Evolutionary conservation across 2,329 filamentous ascomycete genomes (phyloP).

Genomic region (Sarocladium kiliense): DNA sequence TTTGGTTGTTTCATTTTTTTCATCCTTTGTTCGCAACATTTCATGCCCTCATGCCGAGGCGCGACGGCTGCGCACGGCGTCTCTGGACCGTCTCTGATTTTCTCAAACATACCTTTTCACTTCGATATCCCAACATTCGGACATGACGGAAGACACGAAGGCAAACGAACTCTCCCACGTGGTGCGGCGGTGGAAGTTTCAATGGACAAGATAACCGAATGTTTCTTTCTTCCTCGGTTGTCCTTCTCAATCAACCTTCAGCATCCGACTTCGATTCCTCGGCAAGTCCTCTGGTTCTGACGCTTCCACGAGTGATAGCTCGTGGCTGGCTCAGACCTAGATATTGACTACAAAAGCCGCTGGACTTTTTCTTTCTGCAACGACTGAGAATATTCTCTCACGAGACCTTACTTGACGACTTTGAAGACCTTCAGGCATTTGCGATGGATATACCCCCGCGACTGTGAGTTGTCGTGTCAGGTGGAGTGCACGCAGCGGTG

Average conservation of each 20-base stretch:
- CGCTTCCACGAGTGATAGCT: background rate
- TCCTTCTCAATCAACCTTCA: conserved; percentile 1
- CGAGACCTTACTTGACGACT: conserved; percentile 29
- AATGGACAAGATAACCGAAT: conserved; percentile 8
- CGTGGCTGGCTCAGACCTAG: too few species aligned
- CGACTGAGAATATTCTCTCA: conserved; percentile 27
- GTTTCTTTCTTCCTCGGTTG: conserved; percentile 1
- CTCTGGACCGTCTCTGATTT: conserved; percentile 9
- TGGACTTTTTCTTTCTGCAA: conserved; percentile 18
- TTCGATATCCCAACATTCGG: conserved; percentile 9
- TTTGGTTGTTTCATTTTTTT: conserved; percentile 5
- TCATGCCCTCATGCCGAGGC: conserved; percentile 2
- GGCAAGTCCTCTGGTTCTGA: conserved; percentile 16
- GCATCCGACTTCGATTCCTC: conserved; percentile 1
- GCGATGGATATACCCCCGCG: conserved; percentile 15
- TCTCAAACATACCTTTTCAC: conserved; percentile 8
- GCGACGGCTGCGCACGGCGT: conserved; percentile 6
- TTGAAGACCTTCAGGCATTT: conserved; percentile 19
- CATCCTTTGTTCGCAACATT: conserved; percentile 7
- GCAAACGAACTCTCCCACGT: conserved; percentile 2
- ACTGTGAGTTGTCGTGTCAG: conserved; percentile 11
- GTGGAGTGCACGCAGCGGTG: conserved; percentile 3
- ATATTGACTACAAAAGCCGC: conserved; percentile 17
- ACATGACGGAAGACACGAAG: conserved; percentile 8
- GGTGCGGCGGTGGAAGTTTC: conserved; percentile 6